phyloP scores from a whole-genome alignment of 495 filamentous ascomycete genomes.

The Filosporella fistucella region DNA sequence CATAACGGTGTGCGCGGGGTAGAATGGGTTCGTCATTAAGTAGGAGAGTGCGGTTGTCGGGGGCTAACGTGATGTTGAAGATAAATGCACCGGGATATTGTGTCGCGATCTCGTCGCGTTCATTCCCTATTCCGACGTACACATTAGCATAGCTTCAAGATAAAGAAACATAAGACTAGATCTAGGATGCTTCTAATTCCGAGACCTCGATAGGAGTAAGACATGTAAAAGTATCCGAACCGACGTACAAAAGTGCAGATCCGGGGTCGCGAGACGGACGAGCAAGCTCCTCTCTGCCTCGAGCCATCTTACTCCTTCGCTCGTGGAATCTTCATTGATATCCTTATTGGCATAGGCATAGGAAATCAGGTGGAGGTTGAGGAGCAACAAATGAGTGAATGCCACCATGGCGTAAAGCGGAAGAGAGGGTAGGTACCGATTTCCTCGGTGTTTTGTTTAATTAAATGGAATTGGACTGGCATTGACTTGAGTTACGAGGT shows the following conservation, averaged over 20 bases:
- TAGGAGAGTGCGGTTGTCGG: constrained; percentile 11
- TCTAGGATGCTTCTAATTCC: not conserved
- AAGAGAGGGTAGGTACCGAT: not conserved
- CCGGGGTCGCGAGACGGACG: constrained; percentile 8
- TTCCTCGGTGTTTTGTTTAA: too few species aligned
- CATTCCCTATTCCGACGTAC: constrained; percentile 2
- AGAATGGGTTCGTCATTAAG: constrained; percentile 14
- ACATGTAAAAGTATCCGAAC: not conserved
- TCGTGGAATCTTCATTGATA: not conserved
- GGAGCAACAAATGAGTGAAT: not conserved
- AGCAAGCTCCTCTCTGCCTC: constrained; percentile 7
- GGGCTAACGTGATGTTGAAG: constrained; percentile 16
- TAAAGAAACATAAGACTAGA: not conserved
- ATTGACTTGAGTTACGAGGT: too few species aligned
- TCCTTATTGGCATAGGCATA: not conserved
- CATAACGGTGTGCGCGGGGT: constrained; percentile 4
- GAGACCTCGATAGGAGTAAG: not conserved
- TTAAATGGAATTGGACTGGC: too few species aligned
- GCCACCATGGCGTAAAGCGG: not conserved
- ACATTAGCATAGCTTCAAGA: not conserved
- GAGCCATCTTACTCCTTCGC: constrained; percentile 8
- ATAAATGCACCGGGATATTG: constrained; percentile 5
- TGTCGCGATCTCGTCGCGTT: not conserved
- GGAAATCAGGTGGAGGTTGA: not conserved
- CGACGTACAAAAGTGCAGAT: constrained; percentile 5